Conservation (phyloP, 768 basidiomycete genomes). For the Lactarius sp. region DNA sequence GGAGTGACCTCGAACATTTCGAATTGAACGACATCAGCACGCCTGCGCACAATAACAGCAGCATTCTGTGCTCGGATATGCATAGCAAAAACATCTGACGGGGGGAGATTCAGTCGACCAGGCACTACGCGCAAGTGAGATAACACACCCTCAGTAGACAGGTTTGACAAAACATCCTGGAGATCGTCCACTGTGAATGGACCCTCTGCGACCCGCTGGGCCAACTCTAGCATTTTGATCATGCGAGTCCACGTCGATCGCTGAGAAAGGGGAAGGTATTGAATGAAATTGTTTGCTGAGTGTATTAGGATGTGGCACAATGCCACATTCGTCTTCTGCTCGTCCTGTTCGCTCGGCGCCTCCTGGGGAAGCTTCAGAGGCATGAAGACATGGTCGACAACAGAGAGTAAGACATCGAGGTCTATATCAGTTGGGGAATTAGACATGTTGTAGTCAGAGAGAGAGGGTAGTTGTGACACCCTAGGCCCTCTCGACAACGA, state of each 20-base stretch:
- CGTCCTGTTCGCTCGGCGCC: not conserved
- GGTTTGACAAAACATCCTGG: not conserved
- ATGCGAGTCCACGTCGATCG: not conserved
- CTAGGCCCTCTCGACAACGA: no score
- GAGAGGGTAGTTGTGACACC: no score
- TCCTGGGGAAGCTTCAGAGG: slow-evolving; percentile 16
- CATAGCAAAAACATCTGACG: slow-evolving; percentile 8
- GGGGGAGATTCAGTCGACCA: not conserved
- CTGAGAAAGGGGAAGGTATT: not conserved
- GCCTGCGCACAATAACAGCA: slow-evolving; percentile 1
- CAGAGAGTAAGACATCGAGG: not conserved
- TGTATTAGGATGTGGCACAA: slow-evolving; percentile 11
- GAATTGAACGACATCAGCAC: slow-evolving; percentile 4
- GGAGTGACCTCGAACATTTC: slow-evolving; percentile 45
- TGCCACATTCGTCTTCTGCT: not conserved
- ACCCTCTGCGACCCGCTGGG: not conserved
- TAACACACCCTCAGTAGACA: slow-evolving; percentile 1
- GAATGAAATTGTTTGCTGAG: not conserved
- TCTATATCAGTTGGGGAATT: no score
- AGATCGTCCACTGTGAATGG: not conserved
- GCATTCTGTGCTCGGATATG: slow-evolving; percentile 15
- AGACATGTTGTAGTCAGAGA: not conserved
- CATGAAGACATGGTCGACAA: slow-evolving; percentile 12
- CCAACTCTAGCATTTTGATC: slow-evolving; percentile 3
- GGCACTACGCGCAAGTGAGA: not conserved